Evolutionary conservation across 75 land plant genomes (phyloP).

Genomic region (Cunninghamia lanceolata): DNA sequence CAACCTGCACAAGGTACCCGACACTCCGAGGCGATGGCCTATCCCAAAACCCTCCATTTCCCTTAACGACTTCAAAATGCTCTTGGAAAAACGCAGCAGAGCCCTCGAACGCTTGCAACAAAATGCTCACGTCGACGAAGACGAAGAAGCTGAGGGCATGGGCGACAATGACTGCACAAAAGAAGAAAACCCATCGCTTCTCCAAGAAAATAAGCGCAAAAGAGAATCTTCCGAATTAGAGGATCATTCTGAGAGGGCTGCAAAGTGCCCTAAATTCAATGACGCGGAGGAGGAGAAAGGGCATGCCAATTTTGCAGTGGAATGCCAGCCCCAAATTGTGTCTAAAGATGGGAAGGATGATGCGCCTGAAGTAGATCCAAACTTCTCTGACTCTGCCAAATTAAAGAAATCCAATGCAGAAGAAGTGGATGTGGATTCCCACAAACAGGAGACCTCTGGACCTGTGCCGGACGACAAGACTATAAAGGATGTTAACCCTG

Average conservation of each 20-base stretch:
- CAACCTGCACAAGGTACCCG: constrained; percentile 35
- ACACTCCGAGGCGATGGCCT: constrained; percentile 42
- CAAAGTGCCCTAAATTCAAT: not conserved
- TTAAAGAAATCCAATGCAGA: constrained; percentile 2
- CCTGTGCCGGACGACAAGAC: not conserved
- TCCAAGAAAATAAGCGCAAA: constrained; percentile 22
- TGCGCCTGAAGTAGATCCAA: not conserved
- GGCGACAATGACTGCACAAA: constrained; percentile 7
- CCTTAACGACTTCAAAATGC: constrained; percentile 22
- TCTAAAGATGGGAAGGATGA: not conserved
- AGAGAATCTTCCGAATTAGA: constrained; percentile 4
- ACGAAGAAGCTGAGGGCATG: not conserved
- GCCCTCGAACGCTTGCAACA: constrained; percentile 16
- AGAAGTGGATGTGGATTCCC: constrained; percentile 3
- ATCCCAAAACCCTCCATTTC: constrained; percentile 33
- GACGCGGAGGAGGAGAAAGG: not conserved
- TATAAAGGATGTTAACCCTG: not conserved
- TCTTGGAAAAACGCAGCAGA: constrained; percentile 29
- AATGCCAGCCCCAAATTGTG: not conserved
- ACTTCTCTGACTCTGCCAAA: not conserved
- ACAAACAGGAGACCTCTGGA: not conserved
- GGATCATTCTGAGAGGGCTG: not conserved
- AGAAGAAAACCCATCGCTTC: constrained; percentile 12
- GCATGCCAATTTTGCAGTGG: not conserved
- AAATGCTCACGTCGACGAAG: not conserved